Percentiles rank a stretch among this genome's conserved stretches.
Conservation (phyloP, 108 stramenopile genomes). For the Discostella pseudostelligera region DNA sequence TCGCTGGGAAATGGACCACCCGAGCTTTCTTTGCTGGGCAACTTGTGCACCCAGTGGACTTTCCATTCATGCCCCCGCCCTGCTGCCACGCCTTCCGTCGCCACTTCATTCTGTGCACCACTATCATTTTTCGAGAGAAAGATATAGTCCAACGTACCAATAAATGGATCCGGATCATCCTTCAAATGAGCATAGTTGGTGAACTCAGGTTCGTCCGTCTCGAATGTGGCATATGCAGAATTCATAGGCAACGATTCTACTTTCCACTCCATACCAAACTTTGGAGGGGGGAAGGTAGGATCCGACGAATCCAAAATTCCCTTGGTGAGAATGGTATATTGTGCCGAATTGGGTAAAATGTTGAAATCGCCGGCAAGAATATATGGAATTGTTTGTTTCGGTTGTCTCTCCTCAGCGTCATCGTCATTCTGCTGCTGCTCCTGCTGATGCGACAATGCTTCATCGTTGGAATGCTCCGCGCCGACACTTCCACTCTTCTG, state of each 20-base stretch:
- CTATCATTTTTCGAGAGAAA: constrained; percentile 64
- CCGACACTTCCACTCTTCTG: constrained; percentile 8
- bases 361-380: constrained; percentile 90
- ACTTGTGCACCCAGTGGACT: constrained; percentile 44
- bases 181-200: constrained; percentile 85
- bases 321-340: constrained; percentile 87
- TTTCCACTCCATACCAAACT: constrained; percentile 69
- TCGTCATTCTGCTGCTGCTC: too few species aligned
- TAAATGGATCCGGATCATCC: constrained; percentile 74
- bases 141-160: constrained; percentile 93
- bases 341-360: constrained; percentile 82
- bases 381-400: constrained; percentile 44
- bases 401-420: not conserved
- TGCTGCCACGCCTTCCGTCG: not conserved
- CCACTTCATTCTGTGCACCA: not conserved
- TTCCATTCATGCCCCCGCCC: constrained; percentile 44
- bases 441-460: too few species aligned
- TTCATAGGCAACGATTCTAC: constrained; percentile 51
- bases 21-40: constrained; percentile 51
- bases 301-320: constrained; percentile 62
- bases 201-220: constrained; percentile 84
- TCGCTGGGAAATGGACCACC: constrained; percentile 73
- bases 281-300: constrained; percentile 53
- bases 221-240: constrained; percentile 63
- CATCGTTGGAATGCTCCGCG: too few species aligned